Percentiles rank a stretch among this genome's conserved stretches.
These are phyloP conservation scores for Rosa rugosa DNA, from an alignment of 306 rosid species.

Conservation along the genomic window DNA sequence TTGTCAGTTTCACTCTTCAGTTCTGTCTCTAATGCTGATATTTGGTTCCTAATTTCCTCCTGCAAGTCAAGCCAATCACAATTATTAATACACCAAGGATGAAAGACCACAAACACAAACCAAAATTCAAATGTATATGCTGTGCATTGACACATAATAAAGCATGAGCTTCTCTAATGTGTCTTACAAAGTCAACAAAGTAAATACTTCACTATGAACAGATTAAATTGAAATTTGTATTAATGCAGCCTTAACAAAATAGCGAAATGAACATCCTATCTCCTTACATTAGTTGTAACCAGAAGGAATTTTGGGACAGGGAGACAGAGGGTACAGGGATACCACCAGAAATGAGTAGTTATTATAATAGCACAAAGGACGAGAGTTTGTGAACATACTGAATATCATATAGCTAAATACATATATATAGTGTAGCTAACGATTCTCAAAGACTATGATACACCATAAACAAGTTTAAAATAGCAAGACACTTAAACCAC, in stretches of 20 bases:
- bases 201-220: neutral
- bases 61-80: conserved; percentile 29
- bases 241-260: neutral
- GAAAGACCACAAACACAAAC: conserved; percentile 1
- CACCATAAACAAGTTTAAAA: neutral
- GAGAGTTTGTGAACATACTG: neutral
- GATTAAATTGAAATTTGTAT: neutral
- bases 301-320: neutral
- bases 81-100: conserved; percentile 4
- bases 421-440: neutral
- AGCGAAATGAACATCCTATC: neutral
- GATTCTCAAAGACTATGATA: neutral
- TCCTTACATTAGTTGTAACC: neutral
- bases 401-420: neutral
- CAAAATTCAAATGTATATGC: neutral
- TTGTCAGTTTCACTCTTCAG: conserved; percentile 52
- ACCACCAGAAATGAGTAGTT: neutral
- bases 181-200: neutral
- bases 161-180: neutral
- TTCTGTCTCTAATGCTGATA: conserved; percentile 60
- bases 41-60: conserved; percentile 77
- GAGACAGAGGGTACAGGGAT: neutral
- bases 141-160: neutral
- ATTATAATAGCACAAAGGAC: neutral
- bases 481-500: conserved; percentile 2